Percentiles rank a stretch among this genome's conserved stretches.
These are phyloP conservation scores for Alisma plantagoaquatica DNA, from an alignment of 106 monocot species.

Conservation along the genomic window DNA sequence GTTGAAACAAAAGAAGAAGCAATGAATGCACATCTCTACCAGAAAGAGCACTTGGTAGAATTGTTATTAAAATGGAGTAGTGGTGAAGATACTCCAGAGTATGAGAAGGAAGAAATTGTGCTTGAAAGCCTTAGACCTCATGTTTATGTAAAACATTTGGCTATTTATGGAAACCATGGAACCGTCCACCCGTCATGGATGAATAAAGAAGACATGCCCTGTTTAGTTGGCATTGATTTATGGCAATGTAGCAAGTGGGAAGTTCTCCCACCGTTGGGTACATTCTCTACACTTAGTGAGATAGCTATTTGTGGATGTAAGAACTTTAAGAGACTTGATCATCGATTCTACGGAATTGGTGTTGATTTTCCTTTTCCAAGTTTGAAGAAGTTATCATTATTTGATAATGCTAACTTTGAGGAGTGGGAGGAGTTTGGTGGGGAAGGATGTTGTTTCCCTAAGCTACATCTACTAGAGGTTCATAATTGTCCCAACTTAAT, in stretches of 20 bases:
- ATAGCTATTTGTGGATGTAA: neutral
- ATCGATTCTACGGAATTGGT: neutral
- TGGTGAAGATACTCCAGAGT: neutral
- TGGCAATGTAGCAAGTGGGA: neutral
- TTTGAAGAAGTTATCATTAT: neutral
- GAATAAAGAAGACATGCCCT: neutral
- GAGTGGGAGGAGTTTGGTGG: neutral
- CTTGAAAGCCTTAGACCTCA: constrained; percentile 3
- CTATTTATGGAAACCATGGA: neutral
- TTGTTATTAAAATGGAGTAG: neutral
- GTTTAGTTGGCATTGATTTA: neutral
- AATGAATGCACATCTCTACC: neutral
- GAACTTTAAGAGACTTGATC: neutral
- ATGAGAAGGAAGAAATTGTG: constrained; percentile 1
- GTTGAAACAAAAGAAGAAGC: neutral
- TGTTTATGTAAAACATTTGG: neutral
- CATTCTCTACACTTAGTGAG: neutral
- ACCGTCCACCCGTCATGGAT: neutral
- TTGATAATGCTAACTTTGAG: neutral
- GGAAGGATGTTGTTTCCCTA: neutral
- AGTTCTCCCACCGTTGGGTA: constrained; percentile 2
- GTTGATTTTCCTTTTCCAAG: neutral
- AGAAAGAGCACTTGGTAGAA: neutral
- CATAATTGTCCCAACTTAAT: neutral
- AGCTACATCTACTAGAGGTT: neutral